These are phyloP conservation scores for Iodosphaeria phyllophila DNA, from an alignment of 2,329 filamentous ascomycete genomes.

Conservation along the genomic window DNA sequence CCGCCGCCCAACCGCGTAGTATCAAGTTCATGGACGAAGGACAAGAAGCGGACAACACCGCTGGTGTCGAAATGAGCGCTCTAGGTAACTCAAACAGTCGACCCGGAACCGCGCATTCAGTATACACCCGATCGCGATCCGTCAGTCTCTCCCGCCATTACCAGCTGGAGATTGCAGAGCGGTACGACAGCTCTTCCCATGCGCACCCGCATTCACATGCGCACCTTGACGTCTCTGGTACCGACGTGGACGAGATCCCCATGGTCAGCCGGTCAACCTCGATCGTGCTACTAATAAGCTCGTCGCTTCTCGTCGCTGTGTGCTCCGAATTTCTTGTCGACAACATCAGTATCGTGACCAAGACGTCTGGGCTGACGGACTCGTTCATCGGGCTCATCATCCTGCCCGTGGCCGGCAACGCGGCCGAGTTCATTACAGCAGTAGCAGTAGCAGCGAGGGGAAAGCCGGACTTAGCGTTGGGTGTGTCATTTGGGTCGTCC, in stretches of 20 bases:
- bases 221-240: constrained; percentile 52
- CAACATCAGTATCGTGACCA: constrained; percentile 50
- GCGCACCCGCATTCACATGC: constrained; percentile 58
- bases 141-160: too few species aligned
- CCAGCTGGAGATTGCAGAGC: constrained; percentile 22
- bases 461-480: constrained; percentile 71
- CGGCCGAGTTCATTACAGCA: constrained; percentile 65
- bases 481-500: constrained; percentile 60
- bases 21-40: not conserved
- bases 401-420: constrained; percentile 67
- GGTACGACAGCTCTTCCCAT: constrained; percentile 23
- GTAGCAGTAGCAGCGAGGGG: constrained; percentile 67
- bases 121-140: too few species aligned
- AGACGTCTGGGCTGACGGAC: constrained; percentile 39
- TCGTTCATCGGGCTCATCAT: constrained; percentile 69
- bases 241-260: too few species aligned
- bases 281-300: constrained; percentile 51
- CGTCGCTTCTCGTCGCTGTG: constrained; percentile 63
- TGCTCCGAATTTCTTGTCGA: constrained; percentile 67
- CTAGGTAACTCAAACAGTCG: too few species aligned
- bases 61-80: too few species aligned
- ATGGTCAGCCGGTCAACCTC: too few species aligned
- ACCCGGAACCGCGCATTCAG: too few species aligned
- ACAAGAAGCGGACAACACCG: constrained; percentile 30
- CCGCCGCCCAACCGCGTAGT: not conserved